Base-by-base conservation (phyloP, 1,284 basidiomycete genomes). In the Termitomyces sp. region DNA sequence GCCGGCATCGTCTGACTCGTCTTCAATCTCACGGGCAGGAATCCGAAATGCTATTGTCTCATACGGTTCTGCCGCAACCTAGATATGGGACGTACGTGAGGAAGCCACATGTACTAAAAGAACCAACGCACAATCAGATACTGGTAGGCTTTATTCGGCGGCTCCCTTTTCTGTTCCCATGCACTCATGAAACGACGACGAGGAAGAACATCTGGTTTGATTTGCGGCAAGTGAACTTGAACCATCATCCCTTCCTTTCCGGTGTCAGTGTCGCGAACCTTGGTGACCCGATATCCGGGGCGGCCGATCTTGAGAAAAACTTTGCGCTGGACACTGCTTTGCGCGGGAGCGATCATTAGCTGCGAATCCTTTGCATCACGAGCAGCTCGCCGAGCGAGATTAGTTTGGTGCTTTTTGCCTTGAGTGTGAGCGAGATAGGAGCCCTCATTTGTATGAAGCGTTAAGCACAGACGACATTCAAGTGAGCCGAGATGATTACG, bases 341-440 rank as follows among this genome's bases (percentile, higher is more conserved):
- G 84, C 3, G 87, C 74, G 16, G 90, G 88, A 5, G 88, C 86
- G 53, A 93, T 86, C 77, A 91, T 88, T 57, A 96, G 72, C 66
- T 91, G 86, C 0, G 86, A 84, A 65, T 98, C 94, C 67, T 97
- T 96, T 49, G 93, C 90, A 75, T 99, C 97, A 52, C 88, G 83
- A 10, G 96, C 96, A 0, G 97, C 97, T 61, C 97, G 86, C 42
- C 97, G 83, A 3, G 96, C 97, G 33, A 99, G 84, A 67, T 99
- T 99, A 1, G 96, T 97, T 70, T 99, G 97, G 67, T 99, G 97
- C 70, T 99, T 99, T 75, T 99, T 99, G 28, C 97, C 97, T 75
- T 99, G 97, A 0, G 97, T 99, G 64, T 99, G 97, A 0, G 97
- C 96, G 44, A 99, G 88, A 70, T 99, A 99, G 18, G 94, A 97